phyloP scores from a whole-genome alignment of 768 basidiomycete species.

The Tremella mesenterica region DNA sequence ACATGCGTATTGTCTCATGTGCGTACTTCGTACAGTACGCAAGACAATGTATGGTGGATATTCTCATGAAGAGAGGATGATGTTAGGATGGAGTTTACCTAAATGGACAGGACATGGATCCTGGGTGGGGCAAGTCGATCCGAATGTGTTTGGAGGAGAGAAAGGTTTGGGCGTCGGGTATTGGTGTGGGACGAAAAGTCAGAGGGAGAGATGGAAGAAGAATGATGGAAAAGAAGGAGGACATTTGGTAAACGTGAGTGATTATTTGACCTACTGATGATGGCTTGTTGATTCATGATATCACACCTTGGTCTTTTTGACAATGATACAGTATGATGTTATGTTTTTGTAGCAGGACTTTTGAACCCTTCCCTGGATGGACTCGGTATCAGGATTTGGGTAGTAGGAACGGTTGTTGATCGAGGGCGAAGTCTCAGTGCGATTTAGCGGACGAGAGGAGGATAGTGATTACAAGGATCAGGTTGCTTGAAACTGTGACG shows the following conservation, averaged over 20 bases:
- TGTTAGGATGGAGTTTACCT: conserved; percentile 20
- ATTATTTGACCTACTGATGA: background rate
- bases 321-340: too few relatives aligned
- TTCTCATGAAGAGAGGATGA: conserved; percentile 10
- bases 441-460: too few relatives aligned
- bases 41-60: conserved; percentile 3
- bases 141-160: background rate
- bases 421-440: too few relatives aligned
- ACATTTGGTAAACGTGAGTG: conserved; percentile 11
- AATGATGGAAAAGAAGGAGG: background rate
- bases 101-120: conserved; percentile 15
- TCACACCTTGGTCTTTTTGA: too few relatives aligned
- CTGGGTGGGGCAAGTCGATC: background rate
- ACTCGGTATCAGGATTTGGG: too few relatives aligned
- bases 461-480: too few relatives aligned
- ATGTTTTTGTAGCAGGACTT: too few relatives aligned
- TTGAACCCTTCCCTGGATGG: too few relatives aligned
- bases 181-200: conserved; percentile 13
- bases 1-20: conserved; percentile 17
- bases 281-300: too few relatives aligned
- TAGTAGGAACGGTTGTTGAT: too few relatives aligned
- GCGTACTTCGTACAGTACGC: conserved; percentile 2
- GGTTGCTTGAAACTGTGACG: too few relatives aligned
- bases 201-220: conserved; percentile 1
- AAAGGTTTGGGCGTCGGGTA: conserved; percentile 4